Percentiles rank a stretch among this genome's conserved stretches.
phyloP scores from a whole-genome alignment of 768 basidiomycete genomes.

The Hericium alpestre region DNA sequence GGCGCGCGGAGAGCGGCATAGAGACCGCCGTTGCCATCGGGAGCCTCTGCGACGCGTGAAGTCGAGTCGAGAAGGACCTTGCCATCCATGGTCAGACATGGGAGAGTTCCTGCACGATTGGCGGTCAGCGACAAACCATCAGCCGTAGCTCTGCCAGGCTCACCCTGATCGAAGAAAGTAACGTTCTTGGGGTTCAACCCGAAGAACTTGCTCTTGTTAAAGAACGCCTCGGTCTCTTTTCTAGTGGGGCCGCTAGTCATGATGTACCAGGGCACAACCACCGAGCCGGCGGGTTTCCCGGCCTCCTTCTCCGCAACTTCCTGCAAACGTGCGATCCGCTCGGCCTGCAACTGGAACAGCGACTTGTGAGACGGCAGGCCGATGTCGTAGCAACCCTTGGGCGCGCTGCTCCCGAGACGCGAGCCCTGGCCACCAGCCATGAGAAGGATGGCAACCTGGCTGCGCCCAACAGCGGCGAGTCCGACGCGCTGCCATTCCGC shows the following conservation, averaged over 20 bases:
- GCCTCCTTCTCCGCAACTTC: constrained; percentile 52
- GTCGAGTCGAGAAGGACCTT: constrained; percentile 80
- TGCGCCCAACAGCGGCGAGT: constrained; percentile 66
- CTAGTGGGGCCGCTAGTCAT: constrained; percentile 98
- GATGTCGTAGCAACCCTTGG: constrained; percentile 98
- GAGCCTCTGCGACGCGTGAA: constrained; percentile 83
- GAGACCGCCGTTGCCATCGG: constrained; percentile 95
- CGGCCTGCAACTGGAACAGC: constrained; percentile 96
- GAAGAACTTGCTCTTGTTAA: constrained; percentile 66
- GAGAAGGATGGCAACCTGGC: constrained; percentile 87
- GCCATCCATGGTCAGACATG: constrained; percentile 89
- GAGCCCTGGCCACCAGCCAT: constrained; percentile 99
- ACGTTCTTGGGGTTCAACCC: constrained; percentile 74
- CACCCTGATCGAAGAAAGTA: constrained; percentile 95
- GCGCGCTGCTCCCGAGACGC: constrained; percentile 79
- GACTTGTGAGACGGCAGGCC: constrained; percentile 86
- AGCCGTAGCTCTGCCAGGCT: constrained; percentile 8
- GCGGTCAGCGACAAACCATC: background rate
- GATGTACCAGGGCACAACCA: constrained; percentile 90
- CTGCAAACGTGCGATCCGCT: constrained; percentile 82
- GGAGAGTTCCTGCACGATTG: constrained; percentile 68
- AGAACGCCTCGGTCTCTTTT: constrained; percentile 76
- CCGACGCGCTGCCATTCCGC: constrained; percentile 71
- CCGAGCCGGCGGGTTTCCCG: constrained; percentile 44
- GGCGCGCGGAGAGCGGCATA: constrained; percentile 88